A percentile compares a stretch with the other conserved stretches of the same genome.
Conservation (phyloP, 225 moss, liverwort and hornwort genomes). For the Marchantia paleacea region DNA sequence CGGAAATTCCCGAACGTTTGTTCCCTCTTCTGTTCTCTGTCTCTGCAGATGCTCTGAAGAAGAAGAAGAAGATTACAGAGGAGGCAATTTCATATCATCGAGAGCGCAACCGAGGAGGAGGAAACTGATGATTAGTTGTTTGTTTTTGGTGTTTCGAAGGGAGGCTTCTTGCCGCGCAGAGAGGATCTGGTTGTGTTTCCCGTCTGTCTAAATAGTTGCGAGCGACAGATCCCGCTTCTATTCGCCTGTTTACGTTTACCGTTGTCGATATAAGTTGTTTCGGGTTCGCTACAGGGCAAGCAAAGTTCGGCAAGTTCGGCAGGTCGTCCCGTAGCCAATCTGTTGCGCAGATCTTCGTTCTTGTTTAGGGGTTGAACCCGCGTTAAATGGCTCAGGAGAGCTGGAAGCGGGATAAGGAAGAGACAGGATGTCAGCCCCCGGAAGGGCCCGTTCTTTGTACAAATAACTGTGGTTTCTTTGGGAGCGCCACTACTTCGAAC, state of each 20-base stretch:
- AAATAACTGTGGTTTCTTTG: constrained; percentile 93
- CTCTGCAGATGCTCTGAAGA: constrained; percentile 3
- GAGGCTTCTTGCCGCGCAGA: constrained; percentile 6
- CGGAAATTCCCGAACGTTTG: not conserved
- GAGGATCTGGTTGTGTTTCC: constrained; percentile 11
- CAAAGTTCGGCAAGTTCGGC: not conserved
- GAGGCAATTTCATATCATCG: not conserved
- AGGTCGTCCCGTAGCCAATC: constrained; percentile 2
- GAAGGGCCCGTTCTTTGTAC: constrained; percentile 81
- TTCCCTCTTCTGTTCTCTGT: not conserved
- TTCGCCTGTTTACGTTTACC: constrained; percentile 2
- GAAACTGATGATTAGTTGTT: constrained; percentile 17
- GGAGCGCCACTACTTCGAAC: constrained; percentile 63
- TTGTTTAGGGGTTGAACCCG: constrained; percentile 11
- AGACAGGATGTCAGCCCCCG: constrained; percentile 85
- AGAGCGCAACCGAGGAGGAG: not conserved
- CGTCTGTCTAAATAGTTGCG: not conserved
- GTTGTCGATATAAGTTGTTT: constrained; percentile 7
- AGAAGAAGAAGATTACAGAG: not conserved
- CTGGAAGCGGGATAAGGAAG: constrained; percentile 88
- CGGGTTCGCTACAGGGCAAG: constrained; percentile 11
- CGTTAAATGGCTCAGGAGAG: constrained; percentile 78
- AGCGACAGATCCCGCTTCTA: constrained; percentile 6
- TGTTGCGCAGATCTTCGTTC: constrained; percentile 20
- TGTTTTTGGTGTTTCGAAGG: constrained; percentile 1